Conservation (phyloP, 2,329 filamentous ascomycete genomes). For the Aureobasidium sp. region DNA sequence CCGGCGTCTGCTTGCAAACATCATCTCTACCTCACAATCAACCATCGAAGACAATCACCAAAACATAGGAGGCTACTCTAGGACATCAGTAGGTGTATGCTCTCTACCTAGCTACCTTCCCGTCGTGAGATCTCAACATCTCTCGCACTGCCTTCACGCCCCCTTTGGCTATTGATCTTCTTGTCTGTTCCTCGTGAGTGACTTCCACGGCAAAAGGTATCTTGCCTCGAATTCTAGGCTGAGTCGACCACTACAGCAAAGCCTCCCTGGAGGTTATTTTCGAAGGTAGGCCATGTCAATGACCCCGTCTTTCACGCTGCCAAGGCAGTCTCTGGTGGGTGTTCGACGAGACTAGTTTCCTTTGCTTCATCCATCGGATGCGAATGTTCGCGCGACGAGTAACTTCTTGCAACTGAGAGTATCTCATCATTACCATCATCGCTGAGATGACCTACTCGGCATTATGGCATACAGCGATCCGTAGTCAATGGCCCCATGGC, state of each 20-base stretch:
- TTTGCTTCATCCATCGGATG: neutral
- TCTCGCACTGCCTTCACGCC: neutral
- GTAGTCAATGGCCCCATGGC: neutral
- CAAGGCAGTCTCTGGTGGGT: neutral
- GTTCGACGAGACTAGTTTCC: neutral
- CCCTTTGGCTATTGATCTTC: neutral
- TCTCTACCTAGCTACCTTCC: neutral
- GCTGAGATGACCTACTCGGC: neutral
- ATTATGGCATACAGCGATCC: neutral
- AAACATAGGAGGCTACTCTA: neutral
- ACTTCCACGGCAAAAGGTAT: neutral
- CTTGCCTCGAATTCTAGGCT: neutral
- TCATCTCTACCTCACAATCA: neutral
- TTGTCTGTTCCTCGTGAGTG: constrained; percentile 10
- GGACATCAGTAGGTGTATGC: constrained; percentile 6
- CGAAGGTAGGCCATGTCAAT: constrained; percentile 5
- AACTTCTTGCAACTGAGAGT: neutral
- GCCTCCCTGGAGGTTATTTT: neutral
- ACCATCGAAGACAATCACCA: neutral
- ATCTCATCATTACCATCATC: neutral
- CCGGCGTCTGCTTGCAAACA: neutral
- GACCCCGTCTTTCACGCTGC: neutral
- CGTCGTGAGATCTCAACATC: constrained; percentile 13
- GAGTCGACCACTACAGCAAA: constrained; percentile 1
- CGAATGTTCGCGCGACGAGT: neutral